phyloP scores from a whole-genome alignment of 441 rosid genomes.

The Arabidopsis lyrata region DNA sequence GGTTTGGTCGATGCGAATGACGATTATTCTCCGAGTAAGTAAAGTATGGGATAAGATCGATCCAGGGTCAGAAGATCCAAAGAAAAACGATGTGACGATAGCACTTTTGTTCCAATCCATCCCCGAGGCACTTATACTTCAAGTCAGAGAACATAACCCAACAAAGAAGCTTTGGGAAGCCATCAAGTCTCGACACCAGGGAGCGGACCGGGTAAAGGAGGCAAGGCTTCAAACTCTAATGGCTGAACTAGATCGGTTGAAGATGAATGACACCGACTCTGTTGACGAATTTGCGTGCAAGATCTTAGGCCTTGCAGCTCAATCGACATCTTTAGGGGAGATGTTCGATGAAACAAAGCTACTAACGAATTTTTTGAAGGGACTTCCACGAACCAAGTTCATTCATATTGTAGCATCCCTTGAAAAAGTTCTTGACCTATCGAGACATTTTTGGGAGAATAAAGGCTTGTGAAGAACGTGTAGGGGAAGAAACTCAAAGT shows the following conservation, averaged over 20 bases:
- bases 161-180: neutral
- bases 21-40: neutral
- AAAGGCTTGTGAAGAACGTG: neutral
- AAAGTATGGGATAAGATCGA: neutral
- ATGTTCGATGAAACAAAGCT: neutral
- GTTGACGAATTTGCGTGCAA: neutral
- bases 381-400: neutral
- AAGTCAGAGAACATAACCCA: neutral
- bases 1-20: neutral
- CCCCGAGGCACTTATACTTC: neutral
- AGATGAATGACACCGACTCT: neutral
- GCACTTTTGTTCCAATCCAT: neutral
- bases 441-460: neutral
- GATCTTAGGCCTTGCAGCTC: neutral
- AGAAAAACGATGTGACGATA: neutral
- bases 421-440: neutral
- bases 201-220: neutral
- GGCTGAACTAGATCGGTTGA: neutral
- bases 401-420: neutral
- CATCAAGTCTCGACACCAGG: neutral
- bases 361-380: no score
- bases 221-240: neutral
- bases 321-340: neutral
- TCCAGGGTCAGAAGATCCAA: neutral
- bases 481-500: neutral